A percentile compares a stretch with the other conserved stretches of the same genome.
phyloP scores from a whole-genome alignment of 257 asterid genomes.

The Solanum ossicruentum region DNA sequence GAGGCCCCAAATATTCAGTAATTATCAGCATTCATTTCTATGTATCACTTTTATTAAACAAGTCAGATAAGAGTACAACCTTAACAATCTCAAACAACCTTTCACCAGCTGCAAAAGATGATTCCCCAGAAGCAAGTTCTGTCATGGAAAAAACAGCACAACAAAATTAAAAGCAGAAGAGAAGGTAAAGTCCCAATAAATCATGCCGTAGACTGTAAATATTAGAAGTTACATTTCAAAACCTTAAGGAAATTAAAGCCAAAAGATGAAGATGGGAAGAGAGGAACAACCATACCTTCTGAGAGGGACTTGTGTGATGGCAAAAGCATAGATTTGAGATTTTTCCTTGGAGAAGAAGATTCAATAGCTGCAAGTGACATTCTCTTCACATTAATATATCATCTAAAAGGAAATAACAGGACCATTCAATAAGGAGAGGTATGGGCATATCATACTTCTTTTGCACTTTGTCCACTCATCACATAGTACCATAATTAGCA shows the following conservation, averaged over 20 bases:
- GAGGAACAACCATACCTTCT: conserved; percentile 29
- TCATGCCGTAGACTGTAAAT: not conserved
- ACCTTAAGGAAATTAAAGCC: not conserved
- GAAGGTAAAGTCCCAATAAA: not conserved
- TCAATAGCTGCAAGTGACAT: conserved; percentile 51
- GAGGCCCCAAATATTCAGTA: not conserved
- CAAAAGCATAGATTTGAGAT: conserved; percentile 62
- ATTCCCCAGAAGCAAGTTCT: conserved; percentile 43
- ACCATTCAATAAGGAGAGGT: not conserved
- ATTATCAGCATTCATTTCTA: not conserved
- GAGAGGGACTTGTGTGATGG: conserved; percentile 28
- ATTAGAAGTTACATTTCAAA: no score
- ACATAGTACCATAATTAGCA: conserved; percentile 46
- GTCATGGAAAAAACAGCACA: conserved; percentile 9
- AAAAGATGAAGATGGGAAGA: not conserved
- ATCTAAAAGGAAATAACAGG: not conserved
- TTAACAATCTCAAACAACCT: conserved; percentile 82
- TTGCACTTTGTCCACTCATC: conserved; percentile 99
- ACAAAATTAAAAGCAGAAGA: conserved; percentile 2
- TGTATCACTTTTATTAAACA: not conserved
- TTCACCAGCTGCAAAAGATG: conserved; percentile 73
- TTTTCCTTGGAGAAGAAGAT: conserved; percentile 88
- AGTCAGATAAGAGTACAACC: conserved; percentile 31
- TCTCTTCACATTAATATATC: not conserved
- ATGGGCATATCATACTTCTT: conserved; percentile 42